A percentile compares a stretch with the other conserved stretches of the same genome.
Conservation (phyloP, 2,329 filamentous ascomycete genomes). For the Aspergillus melleus region DNA sequence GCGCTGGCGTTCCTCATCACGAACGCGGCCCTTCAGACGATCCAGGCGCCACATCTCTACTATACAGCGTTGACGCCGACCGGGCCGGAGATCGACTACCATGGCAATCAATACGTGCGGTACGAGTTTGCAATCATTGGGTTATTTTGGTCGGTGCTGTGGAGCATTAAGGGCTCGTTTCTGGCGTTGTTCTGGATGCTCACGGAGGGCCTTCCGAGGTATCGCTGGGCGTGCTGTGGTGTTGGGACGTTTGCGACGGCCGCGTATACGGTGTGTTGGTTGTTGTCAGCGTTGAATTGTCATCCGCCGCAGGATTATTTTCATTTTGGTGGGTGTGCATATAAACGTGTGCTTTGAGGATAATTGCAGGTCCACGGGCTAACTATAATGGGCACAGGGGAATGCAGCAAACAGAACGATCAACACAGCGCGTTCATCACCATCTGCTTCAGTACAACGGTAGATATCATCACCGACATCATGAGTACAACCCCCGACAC, state of each 20-base stretch:
- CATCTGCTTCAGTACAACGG: constrained; percentile 21
- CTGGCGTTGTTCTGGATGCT: constrained; percentile 22
- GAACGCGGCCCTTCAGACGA: constrained; percentile 21
- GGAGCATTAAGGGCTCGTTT: constrained; percentile 23
- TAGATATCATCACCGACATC: constrained; percentile 25
- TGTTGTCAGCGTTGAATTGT: constrained; percentile 18
- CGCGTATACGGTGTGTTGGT: constrained; percentile 21
- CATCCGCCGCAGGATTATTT: constrained; percentile 21
- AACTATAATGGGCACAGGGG: constrained; percentile 7
- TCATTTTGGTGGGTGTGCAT: constrained; percentile 11
- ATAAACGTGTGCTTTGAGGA: no score
- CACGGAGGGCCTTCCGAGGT: constrained; percentile 15
- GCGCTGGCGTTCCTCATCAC: constrained; percentile 16
- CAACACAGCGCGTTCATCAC: constrained; percentile 16
- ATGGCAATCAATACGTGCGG: constrained; percentile 13
- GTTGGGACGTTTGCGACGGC: constrained; percentile 9
- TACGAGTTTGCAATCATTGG: constrained; percentile 22
- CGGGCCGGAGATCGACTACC: constrained; percentile 13
- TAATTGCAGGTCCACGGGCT: no score
- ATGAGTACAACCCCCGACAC: constrained; percentile 18
- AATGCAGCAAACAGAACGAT: constrained; percentile 18
- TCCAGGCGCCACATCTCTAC: constrained; percentile 22
- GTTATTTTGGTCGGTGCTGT: constrained; percentile 23
- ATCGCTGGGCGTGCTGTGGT: constrained; percentile 17
- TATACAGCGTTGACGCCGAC: constrained; percentile 14